Base-by-base conservation (phyloP, 2,329 filamentous ascomycete genomes). In the Fusarium nanum region DNA sequence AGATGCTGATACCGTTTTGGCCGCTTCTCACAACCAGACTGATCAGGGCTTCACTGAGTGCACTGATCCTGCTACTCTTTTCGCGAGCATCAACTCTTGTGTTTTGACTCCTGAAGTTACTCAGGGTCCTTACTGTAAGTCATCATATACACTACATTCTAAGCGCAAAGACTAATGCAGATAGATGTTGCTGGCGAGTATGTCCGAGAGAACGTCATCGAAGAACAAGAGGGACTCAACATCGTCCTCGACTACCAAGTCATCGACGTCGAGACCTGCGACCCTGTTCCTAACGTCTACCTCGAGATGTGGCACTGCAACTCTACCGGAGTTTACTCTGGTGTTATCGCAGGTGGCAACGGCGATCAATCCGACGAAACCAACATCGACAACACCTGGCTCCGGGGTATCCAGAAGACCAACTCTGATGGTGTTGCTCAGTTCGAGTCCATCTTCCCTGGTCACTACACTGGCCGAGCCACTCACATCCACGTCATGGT, bases 61-160 rank as follows among this genome's bases (percentile, higher is more conserved):
- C 28, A 79, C 79, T 3, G 70, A 75, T 12, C 68, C 78, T 9
- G 70, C 72, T 48, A 76, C 68, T 61, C 74, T 83, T 11, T 84
- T 84, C 63, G 75, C 78, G 5, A 77, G 78, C 23, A 79, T 80
- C 52, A 78, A 76, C 28, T 80, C 82, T 18, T 87, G 85, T 56
- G 78, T 86, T 13, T 77, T 87, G 27, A 83, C 80, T 6, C 83
- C 84, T 0, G 85, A 87, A 68, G 82, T 83, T 13, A 86, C 83
- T 5, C 79, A 86, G 71, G 85, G 85, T 3, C 85, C 85, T 69
- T 73, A 82, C 77, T 72, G 83, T 79, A 74, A 48, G 52, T n/a
- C 32, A 9, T 9, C 2, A 4, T 7, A 4, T 11, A 20, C 5
- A 12, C 2, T 6, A 27, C 7, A 6, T 13, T 10, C 1, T 7